Percentiles rank a stretch among this genome's conserved stretches.
phyloP scores from a whole-genome alignment of 148 eudicot species.

The Salicornia ramosissima region DNA sequence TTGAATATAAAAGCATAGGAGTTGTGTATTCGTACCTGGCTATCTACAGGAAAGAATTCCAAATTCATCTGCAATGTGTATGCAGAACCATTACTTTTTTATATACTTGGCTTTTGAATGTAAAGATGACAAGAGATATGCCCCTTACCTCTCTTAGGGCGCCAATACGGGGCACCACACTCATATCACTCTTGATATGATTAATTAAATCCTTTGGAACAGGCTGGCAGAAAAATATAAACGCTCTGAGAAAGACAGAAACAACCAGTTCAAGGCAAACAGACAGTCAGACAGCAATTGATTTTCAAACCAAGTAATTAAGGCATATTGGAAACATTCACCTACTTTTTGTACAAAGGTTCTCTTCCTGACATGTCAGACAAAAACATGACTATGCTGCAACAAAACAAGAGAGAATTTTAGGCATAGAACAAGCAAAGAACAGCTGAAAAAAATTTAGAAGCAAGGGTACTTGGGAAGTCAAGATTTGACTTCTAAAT shows the following conservation, averaged over 20 bases:
- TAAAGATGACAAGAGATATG: constrained; percentile 10
- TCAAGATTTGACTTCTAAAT: background rate
- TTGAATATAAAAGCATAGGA: background rate
- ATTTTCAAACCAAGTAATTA: background rate
- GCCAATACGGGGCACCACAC: constrained; percentile 95
- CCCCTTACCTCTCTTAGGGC: constrained; percentile 82
- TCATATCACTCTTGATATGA: constrained; percentile 81
- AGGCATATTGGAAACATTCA: constrained; percentile 4
- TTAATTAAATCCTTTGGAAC: constrained; percentile 67
- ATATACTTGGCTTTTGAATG: background rate
- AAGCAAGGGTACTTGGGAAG: background rate
- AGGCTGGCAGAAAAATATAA: constrained; percentile 78
- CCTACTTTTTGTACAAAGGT: constrained; percentile 87
- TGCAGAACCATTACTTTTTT: constrained; percentile 5
- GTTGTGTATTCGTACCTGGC: constrained; percentile 55
- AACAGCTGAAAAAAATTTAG: background rate
- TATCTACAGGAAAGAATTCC: constrained; percentile 86
- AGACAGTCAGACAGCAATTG: background rate
- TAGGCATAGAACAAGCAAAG: constrained; percentile 12
- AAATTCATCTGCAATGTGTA: constrained; percentile 78
- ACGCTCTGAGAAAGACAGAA: constrained; percentile 56
- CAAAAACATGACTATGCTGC: constrained; percentile 93
- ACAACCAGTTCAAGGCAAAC: constrained; percentile 10
- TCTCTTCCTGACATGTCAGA: constrained; percentile 99
- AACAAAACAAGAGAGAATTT: constrained; percentile 20